Evolutionary conservation across 768 basidiomycete species (phyloP).

Genomic region (Cystobasidium ongulense): DNA sequence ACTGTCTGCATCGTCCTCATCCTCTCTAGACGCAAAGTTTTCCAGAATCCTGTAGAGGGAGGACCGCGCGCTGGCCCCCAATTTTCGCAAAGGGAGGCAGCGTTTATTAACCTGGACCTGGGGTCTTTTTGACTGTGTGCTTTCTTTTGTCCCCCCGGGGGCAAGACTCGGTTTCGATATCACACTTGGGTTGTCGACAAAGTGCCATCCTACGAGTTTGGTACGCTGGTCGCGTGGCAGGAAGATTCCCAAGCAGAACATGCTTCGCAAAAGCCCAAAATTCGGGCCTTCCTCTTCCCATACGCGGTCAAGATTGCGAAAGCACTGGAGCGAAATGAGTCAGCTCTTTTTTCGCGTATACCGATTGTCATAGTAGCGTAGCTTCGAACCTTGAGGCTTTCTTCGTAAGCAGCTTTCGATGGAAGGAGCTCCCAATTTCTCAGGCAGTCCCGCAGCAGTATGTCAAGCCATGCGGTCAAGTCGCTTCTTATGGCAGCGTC

Average conservation of each 20-base stretch:
- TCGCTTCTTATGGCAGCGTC: neutral
- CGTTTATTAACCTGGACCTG: too few relatives aligned
- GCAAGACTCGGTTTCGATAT: too few relatives aligned
- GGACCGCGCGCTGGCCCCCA: neutral
- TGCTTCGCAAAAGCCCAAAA: conserved; percentile 5
- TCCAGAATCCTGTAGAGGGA: neutral
- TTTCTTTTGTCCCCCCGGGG: neutral
- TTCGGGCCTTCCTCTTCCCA: conserved; percentile 18
- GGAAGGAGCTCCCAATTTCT: neutral
- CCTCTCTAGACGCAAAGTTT: neutral
- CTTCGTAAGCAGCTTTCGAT: neutral
- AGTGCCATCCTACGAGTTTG: neutral
- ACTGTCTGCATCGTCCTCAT: neutral
- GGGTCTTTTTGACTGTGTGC: neutral
- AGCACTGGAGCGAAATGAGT: neutral
- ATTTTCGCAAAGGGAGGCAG: too few relatives aligned
- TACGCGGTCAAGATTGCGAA: conserved; percentile 14
- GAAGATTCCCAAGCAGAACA: conserved; percentile 21
- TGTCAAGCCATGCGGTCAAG: neutral
- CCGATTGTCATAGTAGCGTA: too few relatives aligned
- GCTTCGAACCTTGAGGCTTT: neutral
- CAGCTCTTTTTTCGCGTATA: too few relatives aligned
- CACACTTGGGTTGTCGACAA: too few relatives aligned
- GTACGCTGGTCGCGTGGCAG: conserved; percentile 10
- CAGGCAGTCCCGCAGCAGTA: neutral